A percentile compares a stretch with the other conserved stretches of the same genome.
Evolutionary conservation across 2,329 filamentous ascomycete genomes (phyloP).

Genomic region (Purpureocillium takamizusanense): DNA sequence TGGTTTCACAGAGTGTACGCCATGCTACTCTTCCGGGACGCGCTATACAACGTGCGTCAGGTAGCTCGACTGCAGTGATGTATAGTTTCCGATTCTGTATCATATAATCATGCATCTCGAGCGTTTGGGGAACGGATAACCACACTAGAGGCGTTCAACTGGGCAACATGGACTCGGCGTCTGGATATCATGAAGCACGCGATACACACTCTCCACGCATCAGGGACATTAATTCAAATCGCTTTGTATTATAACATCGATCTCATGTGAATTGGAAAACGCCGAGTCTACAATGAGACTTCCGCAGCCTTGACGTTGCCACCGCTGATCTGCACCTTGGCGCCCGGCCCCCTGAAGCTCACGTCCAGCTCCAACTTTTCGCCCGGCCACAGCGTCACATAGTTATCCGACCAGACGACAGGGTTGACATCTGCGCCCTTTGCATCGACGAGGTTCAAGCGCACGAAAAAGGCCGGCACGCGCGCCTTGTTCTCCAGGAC

Average conservation of each 20-base stretch:
- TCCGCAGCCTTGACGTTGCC: slow-evolving; percentile 7
- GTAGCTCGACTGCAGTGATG: background rate
- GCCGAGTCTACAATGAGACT: background rate
- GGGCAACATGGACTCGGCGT: too few species aligned
- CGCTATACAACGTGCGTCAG: slow-evolving; percentile 3
- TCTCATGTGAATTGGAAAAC: too few species aligned
- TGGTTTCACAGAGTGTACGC: slow-evolving; percentile 16
- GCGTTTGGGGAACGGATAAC: too few species aligned
- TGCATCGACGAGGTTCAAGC: slow-evolving; percentile 37
- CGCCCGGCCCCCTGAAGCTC: slow-evolving; percentile 5
- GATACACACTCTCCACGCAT: too few species aligned
- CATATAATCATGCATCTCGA: too few species aligned
- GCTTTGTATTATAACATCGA: too few species aligned
- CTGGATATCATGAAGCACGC: too few species aligned
- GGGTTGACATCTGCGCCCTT: slow-evolving; percentile 37
- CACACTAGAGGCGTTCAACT: too few species aligned
- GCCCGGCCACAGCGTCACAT: slow-evolving; percentile 49
- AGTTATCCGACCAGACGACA: slow-evolving; percentile 53
- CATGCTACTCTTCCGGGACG: slow-evolving; percentile 16
- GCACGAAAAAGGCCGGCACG: slow-evolving; percentile 49
- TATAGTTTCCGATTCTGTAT: too few species aligned
- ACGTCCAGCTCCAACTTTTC: slow-evolving; percentile 32
- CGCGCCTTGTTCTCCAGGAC: slow-evolving; percentile 40
- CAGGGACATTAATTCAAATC: too few species aligned
- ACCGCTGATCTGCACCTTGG: slow-evolving; percentile 7